phyloP scores from a whole-genome alignment of 768 basidiomycete species.

The Lepiota venenata region DNA sequence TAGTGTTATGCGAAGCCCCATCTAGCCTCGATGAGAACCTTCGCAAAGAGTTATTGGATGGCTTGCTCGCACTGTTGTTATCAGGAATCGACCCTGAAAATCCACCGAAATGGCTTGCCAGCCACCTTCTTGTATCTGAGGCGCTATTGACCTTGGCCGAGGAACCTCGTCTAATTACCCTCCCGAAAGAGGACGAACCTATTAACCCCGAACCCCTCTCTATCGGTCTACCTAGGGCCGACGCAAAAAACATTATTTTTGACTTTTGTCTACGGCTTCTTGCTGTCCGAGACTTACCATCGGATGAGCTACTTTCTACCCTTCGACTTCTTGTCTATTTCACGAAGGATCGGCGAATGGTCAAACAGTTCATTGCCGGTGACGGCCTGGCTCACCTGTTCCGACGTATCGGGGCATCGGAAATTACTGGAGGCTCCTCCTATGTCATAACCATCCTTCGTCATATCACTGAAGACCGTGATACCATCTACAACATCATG shows the following conservation, averaged over 20 bases:
- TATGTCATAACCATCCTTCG: constrained; percentile 89
- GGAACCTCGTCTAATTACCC: constrained; percentile 58
- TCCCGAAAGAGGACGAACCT: constrained; percentile 72
- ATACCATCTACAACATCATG: constrained; percentile 68
- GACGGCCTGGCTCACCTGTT: constrained; percentile 66
- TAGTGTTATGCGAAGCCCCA: constrained; percentile 75
- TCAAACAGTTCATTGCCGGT: constrained; percentile 62
- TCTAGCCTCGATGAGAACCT: constrained; percentile 53
- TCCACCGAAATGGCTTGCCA: constrained; percentile 84
- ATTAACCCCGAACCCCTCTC: constrained; percentile 47
- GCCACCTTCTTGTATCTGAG: constrained; percentile 83
- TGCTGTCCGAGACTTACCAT: constrained; percentile 55
- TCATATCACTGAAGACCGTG: constrained; percentile 81
- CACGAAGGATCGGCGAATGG: constrained; percentile 66
- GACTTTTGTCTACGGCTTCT: constrained; percentile 77
- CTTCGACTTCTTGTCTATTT: constrained; percentile 83
- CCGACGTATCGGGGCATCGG: constrained; percentile 56
- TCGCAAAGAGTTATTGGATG: constrained; percentile 59
- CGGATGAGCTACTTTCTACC: constrained; percentile 80
- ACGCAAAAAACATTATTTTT: constrained; percentile 67
- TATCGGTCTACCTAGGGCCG: constrained; percentile 57
- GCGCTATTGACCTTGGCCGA: constrained; percentile 75
- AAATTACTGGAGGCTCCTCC: constrained; percentile 69
- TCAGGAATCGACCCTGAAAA: constrained; percentile 56
- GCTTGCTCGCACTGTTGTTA: constrained; percentile 61